A percentile compares a stretch with the other conserved stretches of the same genome.
Conservation (phyloP, 257 asterid species). For the Solanum bukasovii region DNA sequence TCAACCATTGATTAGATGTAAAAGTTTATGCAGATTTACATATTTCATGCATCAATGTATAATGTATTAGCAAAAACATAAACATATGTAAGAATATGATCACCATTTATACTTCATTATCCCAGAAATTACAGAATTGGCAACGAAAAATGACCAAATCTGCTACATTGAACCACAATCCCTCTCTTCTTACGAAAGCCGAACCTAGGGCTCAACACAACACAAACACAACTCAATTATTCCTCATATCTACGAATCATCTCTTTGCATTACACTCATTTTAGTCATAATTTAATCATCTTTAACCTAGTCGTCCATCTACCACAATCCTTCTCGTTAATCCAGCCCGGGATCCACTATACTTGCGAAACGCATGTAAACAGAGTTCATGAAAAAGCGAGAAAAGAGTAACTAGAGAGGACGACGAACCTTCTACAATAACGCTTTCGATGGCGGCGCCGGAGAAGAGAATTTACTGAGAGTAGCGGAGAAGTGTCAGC, state of each 20-base stretch:
- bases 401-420: neutral
- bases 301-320: neutral
- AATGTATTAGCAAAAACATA: neutral
- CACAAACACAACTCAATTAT: neutral
- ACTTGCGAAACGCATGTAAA: neutral
- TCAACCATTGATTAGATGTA: neutral
- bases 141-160: neutral
- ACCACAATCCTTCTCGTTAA: neutral
- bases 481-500: neutral
- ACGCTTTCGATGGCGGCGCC: neutral
- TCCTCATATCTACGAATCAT: neutral
- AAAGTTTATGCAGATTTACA: neutral
- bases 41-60: neutral
- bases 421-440: neutral
- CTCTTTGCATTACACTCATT: neutral
- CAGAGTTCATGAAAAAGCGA: neutral
- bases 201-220: neutral
- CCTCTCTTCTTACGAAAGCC: neutral
- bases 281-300: neutral
- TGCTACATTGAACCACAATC: neutral
- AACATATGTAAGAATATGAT: neutral
- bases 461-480: neutral
- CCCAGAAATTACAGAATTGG: neutral
- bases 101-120: neutral
- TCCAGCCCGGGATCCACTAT: neutral